Evolutionary conservation across 106 monocot genomes (phyloP), one percentile per base, ranked within the genome.

Genomic region (Vanilla planifolia): DNA sequence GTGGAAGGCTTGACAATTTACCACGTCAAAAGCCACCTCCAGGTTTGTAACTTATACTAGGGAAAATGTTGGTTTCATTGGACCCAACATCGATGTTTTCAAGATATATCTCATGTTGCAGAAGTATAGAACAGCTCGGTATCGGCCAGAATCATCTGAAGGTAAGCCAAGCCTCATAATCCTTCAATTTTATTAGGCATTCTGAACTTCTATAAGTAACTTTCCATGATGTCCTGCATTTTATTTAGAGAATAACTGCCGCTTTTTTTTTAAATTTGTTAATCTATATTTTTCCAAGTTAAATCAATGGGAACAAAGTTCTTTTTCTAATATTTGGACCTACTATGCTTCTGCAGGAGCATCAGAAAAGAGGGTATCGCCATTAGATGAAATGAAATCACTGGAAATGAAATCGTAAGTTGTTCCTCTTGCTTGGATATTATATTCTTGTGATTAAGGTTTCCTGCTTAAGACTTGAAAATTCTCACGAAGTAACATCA

Each of bases 11-110:
- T 96, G 76, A 96, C 95, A 3, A 96, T 96, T 55, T 90, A 86
- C 77, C 95, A 96, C 77, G 95, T 96, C 19, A 96, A 96, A 80
- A 96, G 95, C 65, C 95, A 96, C 47, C 70, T 96, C 32, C 95
- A 96, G 89, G 95, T 96, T 22, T 63, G 24, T 21, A 57, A 25
- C 44, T 65, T 68, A 15, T 14, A 48, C 34, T 56, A 11, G 23
- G 19, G 37, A 19, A 9, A 48, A 33, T 32, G 44, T 62, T 16
- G 42, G 10, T 21, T 63, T 63, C 23, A 13, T 11, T 34, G 39
- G 19, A 20, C 53, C 14, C 27, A 40, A 41, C 37, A 48, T 37
- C 46, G 51, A 8, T n/a, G n/a, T n/a, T n/a, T n/a, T n/a, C n/a
- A n/a, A n/a, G n/a, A 20, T 51, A 61, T 24, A n/a, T 56, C 58